Evolutionary conservation across 83 land plant genomes (phyloP).

Genomic region (Diphasiastrum complanatum): DNA sequence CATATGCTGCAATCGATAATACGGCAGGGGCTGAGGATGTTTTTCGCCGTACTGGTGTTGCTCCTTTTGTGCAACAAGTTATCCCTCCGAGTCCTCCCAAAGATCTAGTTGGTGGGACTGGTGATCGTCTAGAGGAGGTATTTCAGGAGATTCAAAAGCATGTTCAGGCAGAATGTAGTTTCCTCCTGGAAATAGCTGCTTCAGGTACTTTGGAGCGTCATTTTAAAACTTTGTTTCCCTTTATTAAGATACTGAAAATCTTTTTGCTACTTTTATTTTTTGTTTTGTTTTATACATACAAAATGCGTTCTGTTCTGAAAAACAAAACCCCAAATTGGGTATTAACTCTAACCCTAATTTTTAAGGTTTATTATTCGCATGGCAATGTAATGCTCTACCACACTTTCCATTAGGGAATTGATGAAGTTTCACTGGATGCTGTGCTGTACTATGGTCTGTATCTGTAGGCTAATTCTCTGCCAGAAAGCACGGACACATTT

Average conservation of each 20-base stretch:
- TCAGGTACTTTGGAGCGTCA: too few species aligned
- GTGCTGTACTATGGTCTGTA: too few species aligned
- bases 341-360: too few species aligned
- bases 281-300: conserved; percentile 6
- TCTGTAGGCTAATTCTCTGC: too few species aligned
- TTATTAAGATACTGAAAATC: neutral
- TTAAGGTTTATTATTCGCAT: too few species aligned
- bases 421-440: too few species aligned
- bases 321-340: too few species aligned
- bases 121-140: conserved; percentile 63
- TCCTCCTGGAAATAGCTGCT: conserved; percentile 75
- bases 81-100: conserved; percentile 34
- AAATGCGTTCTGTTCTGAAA: neutral
- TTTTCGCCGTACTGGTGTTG: conserved; percentile 63
- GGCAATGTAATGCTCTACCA: too few species aligned
- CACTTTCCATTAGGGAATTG: too few species aligned
- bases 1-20: conserved; percentile 96
- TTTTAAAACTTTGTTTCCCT: neutral
- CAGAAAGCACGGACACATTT: too few species aligned
- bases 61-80: conserved; percentile 59
- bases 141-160: conserved; percentile 52
- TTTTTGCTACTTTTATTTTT: neutral
- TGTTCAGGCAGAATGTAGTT: conserved; percentile 77
- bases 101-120: conserved; percentile 34
- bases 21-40: conserved; percentile 77